Evolutionary conservation across 805 yeast species (phyloP).

Genomic region (Yarrowia phangngaensis): DNA sequence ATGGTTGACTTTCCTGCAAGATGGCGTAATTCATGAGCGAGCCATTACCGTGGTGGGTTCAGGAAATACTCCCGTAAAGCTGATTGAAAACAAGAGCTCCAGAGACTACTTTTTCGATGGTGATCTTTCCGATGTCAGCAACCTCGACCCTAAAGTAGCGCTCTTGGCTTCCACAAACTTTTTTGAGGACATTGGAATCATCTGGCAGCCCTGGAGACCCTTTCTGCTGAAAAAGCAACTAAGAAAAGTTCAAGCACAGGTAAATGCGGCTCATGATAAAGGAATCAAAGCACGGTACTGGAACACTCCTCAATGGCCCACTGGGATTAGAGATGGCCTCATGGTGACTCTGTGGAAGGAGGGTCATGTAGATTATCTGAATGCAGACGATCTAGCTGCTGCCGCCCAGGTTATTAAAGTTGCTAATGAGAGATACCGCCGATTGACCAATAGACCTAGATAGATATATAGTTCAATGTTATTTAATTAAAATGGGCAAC

Average conservation of each 20-base stretch:
- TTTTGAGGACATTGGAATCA: slow-evolving; percentile 33
- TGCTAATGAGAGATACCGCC: neutral
- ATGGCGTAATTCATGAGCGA: slow-evolving; percentile 43
- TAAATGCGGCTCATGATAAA: slow-evolving; percentile 33
- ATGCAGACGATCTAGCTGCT: slow-evolving; percentile 55
- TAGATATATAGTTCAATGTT: too few relatives aligned
- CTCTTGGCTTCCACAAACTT: slow-evolving; percentile 43
- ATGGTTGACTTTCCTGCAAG: slow-evolving; percentile 48
- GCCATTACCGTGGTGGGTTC: slow-evolving; percentile 64
- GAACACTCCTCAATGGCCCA: slow-evolving; percentile 73
- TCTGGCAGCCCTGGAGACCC: slow-evolving; percentile 34
- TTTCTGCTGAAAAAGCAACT: slow-evolving; percentile 9
- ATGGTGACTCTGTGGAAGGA: slow-evolving; percentile 49
- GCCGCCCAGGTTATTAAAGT: slow-evolving; percentile 35
- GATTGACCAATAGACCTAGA: too few relatives aligned
- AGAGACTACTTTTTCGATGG: slow-evolving; percentile 53
- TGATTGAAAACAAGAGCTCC: slow-evolving; percentile 34
- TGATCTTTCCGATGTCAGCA: slow-evolving; percentile 41
- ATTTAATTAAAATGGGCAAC: too few relatives aligned
- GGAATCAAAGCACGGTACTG: slow-evolving; percentile 60
- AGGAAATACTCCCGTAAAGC: slow-evolving; percentile 56
- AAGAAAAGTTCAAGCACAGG: slow-evolving; percentile 19
- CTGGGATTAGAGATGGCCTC: slow-evolving; percentile 43
- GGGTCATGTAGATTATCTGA: slow-evolving; percentile 53
- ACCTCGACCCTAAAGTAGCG: slow-evolving; percentile 32